phyloP scores from a whole-genome alignment of 768 basidiomycete species.

The Ephemerocybe angulata region DNA sequence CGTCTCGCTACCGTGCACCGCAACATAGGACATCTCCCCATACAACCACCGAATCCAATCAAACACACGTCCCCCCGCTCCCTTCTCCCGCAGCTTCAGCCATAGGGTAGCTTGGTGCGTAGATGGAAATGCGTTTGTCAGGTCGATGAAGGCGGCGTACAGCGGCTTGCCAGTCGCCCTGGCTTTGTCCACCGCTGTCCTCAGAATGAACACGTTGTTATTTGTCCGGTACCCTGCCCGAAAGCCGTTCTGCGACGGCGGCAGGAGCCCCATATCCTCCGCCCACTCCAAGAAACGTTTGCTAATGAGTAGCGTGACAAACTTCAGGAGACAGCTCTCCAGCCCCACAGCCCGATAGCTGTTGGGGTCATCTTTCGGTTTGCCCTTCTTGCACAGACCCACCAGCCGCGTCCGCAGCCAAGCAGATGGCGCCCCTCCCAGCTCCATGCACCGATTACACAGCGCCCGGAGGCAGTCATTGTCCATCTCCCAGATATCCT shows the following conservation, averaged over 20 bases:
- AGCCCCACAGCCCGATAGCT: conserved; percentile 26
- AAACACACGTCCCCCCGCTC: conserved; percentile 23
- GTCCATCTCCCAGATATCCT: conserved; percentile 4
- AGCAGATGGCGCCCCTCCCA: conserved; percentile 7
- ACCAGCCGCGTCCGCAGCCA: conserved; percentile 18
- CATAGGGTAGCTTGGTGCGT: conserved; percentile 28
- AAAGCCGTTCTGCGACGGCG: conserved; percentile 18
- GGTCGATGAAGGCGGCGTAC: conserved; percentile 19
- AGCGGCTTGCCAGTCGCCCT: conserved; percentile 15
- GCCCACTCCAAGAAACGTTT: conserved; percentile 3
- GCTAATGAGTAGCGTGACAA: conserved; percentile 23
- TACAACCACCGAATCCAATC: conserved; percentile 26
- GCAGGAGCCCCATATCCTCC: not conserved
- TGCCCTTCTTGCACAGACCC: conserved; percentile 19
- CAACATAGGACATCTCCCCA: conserved; percentile 17
- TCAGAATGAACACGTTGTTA: no score
- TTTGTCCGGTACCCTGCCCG: conserved; percentile 10
- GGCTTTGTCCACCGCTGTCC: conserved; percentile 20
- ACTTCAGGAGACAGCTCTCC: conserved; percentile 27
- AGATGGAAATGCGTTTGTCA: conserved; percentile 34
- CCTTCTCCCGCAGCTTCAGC: conserved; percentile 22
- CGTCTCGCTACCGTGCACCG: conserved; percentile 10
- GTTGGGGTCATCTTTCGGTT: conserved; percentile 13
- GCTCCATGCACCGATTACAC: conserved; percentile 12
- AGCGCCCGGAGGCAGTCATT: conserved; percentile 10